A percentile compares a stretch with the other conserved stretches of the same genome.
Conservation (phyloP, 257 asterid species). For the Lantana camara region DNA sequence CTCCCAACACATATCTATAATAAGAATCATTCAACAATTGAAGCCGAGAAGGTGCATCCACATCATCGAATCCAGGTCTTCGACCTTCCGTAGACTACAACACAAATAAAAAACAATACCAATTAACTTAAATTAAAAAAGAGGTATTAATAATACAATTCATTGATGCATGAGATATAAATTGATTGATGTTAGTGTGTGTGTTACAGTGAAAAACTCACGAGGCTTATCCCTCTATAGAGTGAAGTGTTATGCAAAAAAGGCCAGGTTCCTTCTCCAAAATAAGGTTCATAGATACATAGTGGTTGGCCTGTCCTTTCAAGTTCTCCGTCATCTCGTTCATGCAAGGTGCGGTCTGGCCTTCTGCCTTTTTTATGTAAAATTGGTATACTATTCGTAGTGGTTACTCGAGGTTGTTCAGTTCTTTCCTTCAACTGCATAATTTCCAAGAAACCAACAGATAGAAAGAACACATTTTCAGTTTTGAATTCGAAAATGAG, state of each 20-base stretch:
- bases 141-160: conserved; percentile 37
- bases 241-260: conserved; percentile 83
- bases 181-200: too few species aligned
- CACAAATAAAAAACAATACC: too few species aligned
- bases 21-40: conserved; percentile 66
- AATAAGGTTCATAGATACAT: conserved; percentile 88
- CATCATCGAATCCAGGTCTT: conserved; percentile 84
- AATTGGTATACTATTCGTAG: conserved; percentile 96
- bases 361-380: conserved; percentile 78
- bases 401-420: conserved; percentile 78
- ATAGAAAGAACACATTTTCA: background rate
- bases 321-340: conserved; percentile 96
- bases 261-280: conserved; percentile 93
- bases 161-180: background rate
- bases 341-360: conserved; percentile 79
- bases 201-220: conserved; percentile 31
- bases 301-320: conserved; percentile 96
- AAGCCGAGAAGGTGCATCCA: conserved; percentile 90
- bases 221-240: conserved; percentile 89
- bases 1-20: conserved; percentile 80
- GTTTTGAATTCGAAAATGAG: too few species aligned
- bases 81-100: conserved; percentile 80
- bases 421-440: conserved; percentile 95
- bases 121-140: too few species aligned
- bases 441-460: conserved; percentile 22